Percentiles rank a stretch among this genome's conserved stretches.
Conservation (phyloP, 371 early-diverging fungal species). For the Zychaea mexicana region DNA sequence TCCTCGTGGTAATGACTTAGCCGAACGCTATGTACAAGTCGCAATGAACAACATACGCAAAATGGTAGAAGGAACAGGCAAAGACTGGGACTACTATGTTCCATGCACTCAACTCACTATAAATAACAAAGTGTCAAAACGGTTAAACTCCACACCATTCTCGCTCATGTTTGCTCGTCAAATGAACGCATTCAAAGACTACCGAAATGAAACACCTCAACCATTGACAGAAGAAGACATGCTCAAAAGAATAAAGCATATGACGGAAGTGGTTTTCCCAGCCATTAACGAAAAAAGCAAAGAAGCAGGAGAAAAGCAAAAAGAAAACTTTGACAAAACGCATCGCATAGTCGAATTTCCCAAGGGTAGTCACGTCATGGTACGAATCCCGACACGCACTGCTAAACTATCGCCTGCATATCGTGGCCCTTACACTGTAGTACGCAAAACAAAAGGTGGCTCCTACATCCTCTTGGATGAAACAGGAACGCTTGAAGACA, state of each 20-base stretch:
- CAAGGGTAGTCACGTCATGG: constrained; percentile 9
- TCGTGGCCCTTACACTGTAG: constrained; percentile 12
- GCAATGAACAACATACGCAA: neutral
- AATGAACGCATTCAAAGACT: constrained; percentile 15
- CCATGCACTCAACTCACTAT: constrained; percentile 1
- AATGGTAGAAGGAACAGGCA: neutral
- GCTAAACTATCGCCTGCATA: constrained; percentile 8
- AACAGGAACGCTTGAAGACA: neutral
- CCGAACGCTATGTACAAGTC: too few relatives aligned
- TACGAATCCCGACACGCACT: neutral
- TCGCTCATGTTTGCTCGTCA: constrained; percentile 18
- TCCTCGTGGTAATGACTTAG: too few relatives aligned
- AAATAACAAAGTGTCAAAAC: constrained; percentile 4
- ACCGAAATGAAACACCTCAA: neutral
- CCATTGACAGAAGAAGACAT: neutral
- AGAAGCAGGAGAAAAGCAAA: neutral
- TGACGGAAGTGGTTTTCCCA: constrained; percentile 15
- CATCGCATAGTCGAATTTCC: constrained; percentile 10
- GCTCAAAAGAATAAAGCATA: neutral
- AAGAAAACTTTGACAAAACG: neutral
- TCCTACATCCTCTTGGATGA: constrained; percentile 8
- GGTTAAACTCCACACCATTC: constrained; percentile 10
- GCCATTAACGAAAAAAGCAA: constrained; percentile 8
- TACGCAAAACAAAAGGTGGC: constrained; percentile 15
- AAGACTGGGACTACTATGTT: constrained; percentile 12